These are phyloP conservation scores for Tarenaya hassleriana DNA, from an alignment of 345 rosid species.

Conservation along the genomic window DNA sequence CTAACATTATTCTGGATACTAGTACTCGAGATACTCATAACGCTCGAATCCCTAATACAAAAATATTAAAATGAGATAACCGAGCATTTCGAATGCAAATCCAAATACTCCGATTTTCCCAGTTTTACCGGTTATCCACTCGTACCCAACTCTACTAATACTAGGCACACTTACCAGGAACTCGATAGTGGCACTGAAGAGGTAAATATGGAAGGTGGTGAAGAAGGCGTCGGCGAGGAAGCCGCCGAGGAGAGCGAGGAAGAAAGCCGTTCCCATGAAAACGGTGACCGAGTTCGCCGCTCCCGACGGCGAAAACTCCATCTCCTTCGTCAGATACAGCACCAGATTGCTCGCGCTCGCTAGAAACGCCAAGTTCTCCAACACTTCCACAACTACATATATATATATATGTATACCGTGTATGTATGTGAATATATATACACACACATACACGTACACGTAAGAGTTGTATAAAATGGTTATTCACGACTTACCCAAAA, in stretches of 20 bases:
- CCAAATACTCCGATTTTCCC: no score
- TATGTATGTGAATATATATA: conserved; percentile 7
- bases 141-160: no score
- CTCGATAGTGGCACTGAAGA: conserved; percentile 67
- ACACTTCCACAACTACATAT: conserved; percentile 60
- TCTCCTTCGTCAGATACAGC: conserved; percentile 59
- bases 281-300: conserved; percentile 76
- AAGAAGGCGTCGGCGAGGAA: conserved; percentile 68
- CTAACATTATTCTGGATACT: no score
- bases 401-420: no score
- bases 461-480: neutral
- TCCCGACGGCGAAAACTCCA: conserved; percentile 74
- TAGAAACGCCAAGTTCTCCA: conserved; percentile 86
- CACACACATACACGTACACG: neutral
- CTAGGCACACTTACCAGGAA: conserved; percentile 43
- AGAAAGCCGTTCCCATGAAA: conserved; percentile 89
- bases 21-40: no score
- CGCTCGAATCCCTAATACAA: no score
- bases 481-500: conserved; percentile 46
- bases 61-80: no score
- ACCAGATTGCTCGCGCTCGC: conserved; percentile 94
- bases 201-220: conserved; percentile 60
- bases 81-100: no score
- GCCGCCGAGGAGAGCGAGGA: conserved; percentile 85
- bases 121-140: no score